phyloP scores from a whole-genome alignment of 2,329 filamentous ascomycete genomes.

The Hysterium pulicare region DNA sequence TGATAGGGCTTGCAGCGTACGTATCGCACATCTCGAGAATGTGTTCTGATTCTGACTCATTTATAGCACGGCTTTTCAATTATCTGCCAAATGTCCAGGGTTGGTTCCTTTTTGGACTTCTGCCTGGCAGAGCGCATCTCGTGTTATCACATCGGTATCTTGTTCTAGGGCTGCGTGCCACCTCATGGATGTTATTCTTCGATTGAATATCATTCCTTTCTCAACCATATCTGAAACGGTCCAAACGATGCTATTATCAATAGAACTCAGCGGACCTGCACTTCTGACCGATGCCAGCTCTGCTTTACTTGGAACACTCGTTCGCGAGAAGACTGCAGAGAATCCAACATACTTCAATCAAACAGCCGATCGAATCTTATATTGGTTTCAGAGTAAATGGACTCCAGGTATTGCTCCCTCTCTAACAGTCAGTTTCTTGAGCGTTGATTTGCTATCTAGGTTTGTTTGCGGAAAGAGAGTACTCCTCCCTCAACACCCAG shows the following conservation, averaged over 20 bases:
- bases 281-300: conserved; percentile 76
- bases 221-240: conserved; percentile 65
- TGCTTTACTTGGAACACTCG: conserved; percentile 65
- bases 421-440: conserved; percentile 1
- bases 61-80: conserved; percentile 29
- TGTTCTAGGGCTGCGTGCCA: conserved; percentile 76
- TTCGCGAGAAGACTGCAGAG: conserved; percentile 63
- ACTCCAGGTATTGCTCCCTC: conserved; percentile 65
- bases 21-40: conserved; percentile 18
- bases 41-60: conserved; percentile 1
- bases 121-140: conserved; percentile 70
- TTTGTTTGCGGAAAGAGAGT: conserved; percentile 58
- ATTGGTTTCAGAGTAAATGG: conserved; percentile 83
- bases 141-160: conserved; percentile 65
- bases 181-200: conserved; percentile 66
- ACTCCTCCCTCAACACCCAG: conserved; percentile 61
- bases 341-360: conserved; percentile 66
- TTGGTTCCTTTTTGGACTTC: conserved; percentile 62
- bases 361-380: conserved; percentile 68
- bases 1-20: conserved; percentile 77
- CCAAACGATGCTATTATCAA: conserved; percentile 68
- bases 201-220: conserved; percentile 63
- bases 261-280: conserved; percentile 78
- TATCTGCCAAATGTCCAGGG: conserved; percentile 14
- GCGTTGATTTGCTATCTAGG: conserved; percentile 23